phyloP scores from a whole-genome alignment of 2,329 filamentous ascomycete genomes.

The Colletotrichum sp. region DNA sequence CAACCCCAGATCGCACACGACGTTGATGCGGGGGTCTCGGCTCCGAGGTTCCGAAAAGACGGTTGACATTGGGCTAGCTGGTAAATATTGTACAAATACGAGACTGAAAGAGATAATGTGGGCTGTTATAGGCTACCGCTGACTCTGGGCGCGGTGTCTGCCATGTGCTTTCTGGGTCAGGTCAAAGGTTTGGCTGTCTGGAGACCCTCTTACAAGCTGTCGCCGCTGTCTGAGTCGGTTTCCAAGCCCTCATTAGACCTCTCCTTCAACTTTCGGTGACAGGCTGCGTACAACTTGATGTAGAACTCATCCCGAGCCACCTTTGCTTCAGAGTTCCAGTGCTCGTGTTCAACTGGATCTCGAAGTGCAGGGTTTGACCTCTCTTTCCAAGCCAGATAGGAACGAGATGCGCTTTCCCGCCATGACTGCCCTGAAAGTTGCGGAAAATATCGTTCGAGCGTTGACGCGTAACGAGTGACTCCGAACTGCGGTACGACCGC shows the following conservation, averaged over 20 bases:
- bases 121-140: background rate
- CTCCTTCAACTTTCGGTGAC: background rate
- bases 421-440: background rate
- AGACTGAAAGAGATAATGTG: background rate
- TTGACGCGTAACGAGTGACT: background rate
- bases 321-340: background rate
- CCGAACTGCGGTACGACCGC: rapidly evolving
- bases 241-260: background rate
- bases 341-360: background rate
- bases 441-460: background rate
- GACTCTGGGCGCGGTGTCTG: background rate
- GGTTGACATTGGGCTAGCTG: background rate
- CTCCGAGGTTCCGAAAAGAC: background rate
- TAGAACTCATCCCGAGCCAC: background rate
- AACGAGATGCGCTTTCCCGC: background rate
- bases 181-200: background rate
- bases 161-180: background rate
- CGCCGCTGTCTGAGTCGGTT: background rate
- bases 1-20: background rate
- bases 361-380: background rate
- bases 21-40: background rate
- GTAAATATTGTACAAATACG: background rate
- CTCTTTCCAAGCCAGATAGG: background rate
- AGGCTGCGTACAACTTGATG: background rate
- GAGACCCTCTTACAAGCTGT: background rate